Evolutionary conservation across 129 eudicot genomes (phyloP), one percentile per base, ranked within the genome.

Genomic region (Lonicera japonica): DNA sequence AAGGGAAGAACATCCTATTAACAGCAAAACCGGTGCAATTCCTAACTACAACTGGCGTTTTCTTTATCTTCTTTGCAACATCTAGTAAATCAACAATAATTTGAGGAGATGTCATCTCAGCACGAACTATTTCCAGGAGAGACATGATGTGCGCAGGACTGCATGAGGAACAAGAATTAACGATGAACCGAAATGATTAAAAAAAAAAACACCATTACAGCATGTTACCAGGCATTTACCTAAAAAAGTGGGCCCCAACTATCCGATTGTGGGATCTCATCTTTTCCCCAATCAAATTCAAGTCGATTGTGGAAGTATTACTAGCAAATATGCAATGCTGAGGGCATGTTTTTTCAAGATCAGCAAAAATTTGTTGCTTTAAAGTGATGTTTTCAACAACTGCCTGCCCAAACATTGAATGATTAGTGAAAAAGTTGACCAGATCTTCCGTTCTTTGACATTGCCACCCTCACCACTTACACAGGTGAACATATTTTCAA

Each of bases 111-210:
- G 84, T 77, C 59, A 56, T 63, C 60, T 77, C 56, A 0, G 87
- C 71, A 25, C 69, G 81, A 16, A 77, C 77, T 59, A 84, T 77
- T 77, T 84, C 87, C 75, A 84, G 46, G 41, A 84, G 70, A 60
- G 86, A 79, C 71, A 61, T 72, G 63, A 59, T 47, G 36, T 71
- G 79, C 16, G 79, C 73, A 56, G 76, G 77, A 55, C 86, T 80
- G 75, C 54, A 64, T 16, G 8, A 66, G 41, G 17, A 51, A 17
- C 29, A 59, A 13, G 52, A 25, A 19, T 56, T 14, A 77, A 40
- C 10, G 19, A 19, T 48, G 11, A 24, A 61, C 29, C 21, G 36
- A 71, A 46, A 53, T 13, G 13, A 53, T 41, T 11, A 21, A 46
- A 5, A 23, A 38, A 25, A 18, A 38, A 20, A 39, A 60, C 38